These are phyloP conservation scores for Trichophyton rubrum DNA, from an alignment of 2,329 filamentous ascomycete species.

Conservation along the genomic window DNA sequence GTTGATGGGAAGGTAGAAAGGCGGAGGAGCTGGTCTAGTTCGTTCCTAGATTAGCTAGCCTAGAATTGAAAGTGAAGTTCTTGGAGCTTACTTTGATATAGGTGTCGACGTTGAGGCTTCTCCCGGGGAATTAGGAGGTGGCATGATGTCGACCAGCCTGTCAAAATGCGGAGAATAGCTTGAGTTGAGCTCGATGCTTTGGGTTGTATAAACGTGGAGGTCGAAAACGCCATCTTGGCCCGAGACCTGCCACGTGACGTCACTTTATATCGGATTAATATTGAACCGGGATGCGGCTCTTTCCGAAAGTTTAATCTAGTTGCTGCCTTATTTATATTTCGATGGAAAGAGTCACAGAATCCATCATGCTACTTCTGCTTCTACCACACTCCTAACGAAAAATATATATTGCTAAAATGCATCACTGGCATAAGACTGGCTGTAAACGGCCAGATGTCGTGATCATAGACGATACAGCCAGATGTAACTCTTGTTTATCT, in stretches of 20 bases:
- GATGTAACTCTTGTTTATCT: not conserved
- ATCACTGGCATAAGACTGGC: slow-evolving; percentile 2
- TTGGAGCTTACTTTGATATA: not conserved
- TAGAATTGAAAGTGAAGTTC: not conserved
- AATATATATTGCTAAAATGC: not conserved
- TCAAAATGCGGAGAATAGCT: not conserved
- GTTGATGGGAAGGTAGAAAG: slow-evolving; percentile 57
- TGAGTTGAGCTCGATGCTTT: not conserved
- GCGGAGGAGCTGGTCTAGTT: slow-evolving; percentile 22
- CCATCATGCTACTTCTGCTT: not conserved
- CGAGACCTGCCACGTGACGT: not conserved
- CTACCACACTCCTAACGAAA: not conserved
- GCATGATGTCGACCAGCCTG: not conserved
- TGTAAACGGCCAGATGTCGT: not conserved
- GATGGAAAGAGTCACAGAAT: not conserved
- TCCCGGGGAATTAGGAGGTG: not conserved
- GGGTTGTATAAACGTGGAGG: not conserved
- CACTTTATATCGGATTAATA: not conserved
- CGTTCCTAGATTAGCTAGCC: not conserved
- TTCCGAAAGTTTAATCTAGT: not conserved
- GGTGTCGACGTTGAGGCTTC: not conserved
- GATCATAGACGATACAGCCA: not conserved
- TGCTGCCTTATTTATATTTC: not conserved
- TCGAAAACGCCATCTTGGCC: not conserved
- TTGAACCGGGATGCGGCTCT: not conserved